Evolutionary conservation across 208 protist genomes (phyloP).

Genomic region (Leishmania aethiopica): DNA sequence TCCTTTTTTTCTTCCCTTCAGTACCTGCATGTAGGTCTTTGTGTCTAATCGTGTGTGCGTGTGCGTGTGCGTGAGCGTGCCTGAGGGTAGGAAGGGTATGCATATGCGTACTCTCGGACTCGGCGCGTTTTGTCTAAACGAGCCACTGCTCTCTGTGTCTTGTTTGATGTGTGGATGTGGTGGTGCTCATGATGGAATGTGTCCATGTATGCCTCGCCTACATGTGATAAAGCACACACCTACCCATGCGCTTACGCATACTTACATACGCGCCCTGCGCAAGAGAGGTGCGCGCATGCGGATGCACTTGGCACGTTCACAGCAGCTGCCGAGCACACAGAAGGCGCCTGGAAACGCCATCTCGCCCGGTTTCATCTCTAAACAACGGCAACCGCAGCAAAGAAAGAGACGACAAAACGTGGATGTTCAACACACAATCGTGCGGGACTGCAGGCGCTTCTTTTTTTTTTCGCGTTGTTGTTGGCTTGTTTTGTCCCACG

Average conservation of each 20-base stretch:
- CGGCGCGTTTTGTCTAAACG: conserved; percentile 11
- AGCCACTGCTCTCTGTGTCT: no score
- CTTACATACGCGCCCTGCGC: not conserved
- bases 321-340: not conserved
- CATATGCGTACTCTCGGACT: not conserved
- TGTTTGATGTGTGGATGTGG: not conserved
- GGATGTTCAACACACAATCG: no score
- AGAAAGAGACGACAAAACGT: not conserved
- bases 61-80: not conserved
- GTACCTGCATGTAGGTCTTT: not conserved
- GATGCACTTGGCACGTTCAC: not conserved
- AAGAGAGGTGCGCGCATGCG: not conserved
- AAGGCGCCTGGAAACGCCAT: no score
- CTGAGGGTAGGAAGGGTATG: not conserved
- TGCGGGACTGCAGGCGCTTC: not conserved
- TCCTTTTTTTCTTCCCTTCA: not conserved
- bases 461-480: not conserved
- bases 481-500: not conserved
- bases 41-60: not conserved
- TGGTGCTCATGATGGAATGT: not conserved
- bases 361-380: no score
- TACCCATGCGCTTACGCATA: not conserved
- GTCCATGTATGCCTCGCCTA: not conserved
- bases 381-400: not conserved
- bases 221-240: not conserved